phyloP scores from a whole-genome alignment of 2,329 filamentous ascomycete genomes.

The Sporothrix schenckii region DNA sequence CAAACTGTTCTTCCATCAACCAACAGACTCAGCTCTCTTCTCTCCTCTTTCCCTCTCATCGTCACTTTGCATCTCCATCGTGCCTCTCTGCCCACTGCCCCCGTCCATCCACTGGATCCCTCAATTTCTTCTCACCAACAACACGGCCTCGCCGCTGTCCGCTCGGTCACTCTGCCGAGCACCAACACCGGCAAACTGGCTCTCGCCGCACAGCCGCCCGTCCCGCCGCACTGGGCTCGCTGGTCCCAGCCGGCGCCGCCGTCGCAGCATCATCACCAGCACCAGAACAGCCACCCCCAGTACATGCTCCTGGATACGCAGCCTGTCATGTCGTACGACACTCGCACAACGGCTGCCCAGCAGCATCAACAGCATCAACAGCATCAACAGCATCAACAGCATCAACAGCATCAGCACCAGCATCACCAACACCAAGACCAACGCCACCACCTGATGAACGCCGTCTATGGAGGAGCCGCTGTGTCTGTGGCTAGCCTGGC shows the following conservation, averaged over 20 bases:
- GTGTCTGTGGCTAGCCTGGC: not conserved
- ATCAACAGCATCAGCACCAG: not conserved
- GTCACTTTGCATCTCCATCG: too few species aligned
- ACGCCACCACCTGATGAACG: constrained; percentile 13
- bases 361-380: constrained; percentile 26
- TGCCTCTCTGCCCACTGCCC: not conserved
- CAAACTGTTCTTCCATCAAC: not conserved
- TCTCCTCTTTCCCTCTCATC: not conserved
- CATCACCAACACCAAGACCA: constrained; percentile 26
- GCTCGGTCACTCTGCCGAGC: constrained; percentile 23
- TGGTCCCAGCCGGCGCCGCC: constrained; percentile 54
- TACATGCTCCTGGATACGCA: constrained; percentile 54
- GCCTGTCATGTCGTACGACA: constrained; percentile 55
- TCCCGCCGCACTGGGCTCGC: constrained; percentile 56
- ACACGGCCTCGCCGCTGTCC: not conserved
- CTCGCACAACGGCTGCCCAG: constrained; percentile 39
- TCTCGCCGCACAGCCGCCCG: constrained; percentile 52
- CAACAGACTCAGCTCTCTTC: not conserved
- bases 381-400: constrained; percentile 26
- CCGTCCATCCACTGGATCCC: constrained; percentile 20
- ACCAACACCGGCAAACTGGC: constrained; percentile 49
- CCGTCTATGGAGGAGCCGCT: not conserved
- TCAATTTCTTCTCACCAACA: not conserved
- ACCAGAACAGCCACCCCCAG: constrained; percentile 39
- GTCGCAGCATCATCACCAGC: constrained; percentile 32